Base-by-base conservation (phyloP, 768 basidiomycete species). In the Suillus placidus region DNA sequence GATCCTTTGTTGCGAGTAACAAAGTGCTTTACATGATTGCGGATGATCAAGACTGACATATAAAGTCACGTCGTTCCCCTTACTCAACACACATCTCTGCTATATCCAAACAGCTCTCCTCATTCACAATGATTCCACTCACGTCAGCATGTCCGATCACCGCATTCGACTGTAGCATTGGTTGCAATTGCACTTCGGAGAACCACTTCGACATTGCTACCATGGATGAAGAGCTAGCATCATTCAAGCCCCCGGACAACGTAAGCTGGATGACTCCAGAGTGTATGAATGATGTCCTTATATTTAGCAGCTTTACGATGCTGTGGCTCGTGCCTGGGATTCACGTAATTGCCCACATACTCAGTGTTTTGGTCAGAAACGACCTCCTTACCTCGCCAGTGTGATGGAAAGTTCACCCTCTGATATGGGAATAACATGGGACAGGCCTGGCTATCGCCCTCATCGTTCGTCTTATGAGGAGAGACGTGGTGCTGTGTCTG, bases 321-420 rank as follows among this genome's bases (percentile, higher is more conserved):
- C 77, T 18, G 60, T 78, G 16, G 77, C 75, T 42, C 65, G 60
- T 51, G 68, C 72, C 4, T 70, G 75, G 34, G 77, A 78, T 69
- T 51, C 66, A 40, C 71, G 52, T 38, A 72, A 68, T 62, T 52
- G 64, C 23, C 49, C 68, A 32, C 35, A 63, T 2, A 58, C 57
- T 6, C 63, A 64, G 60, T 55, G 62, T 63, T 47, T 69, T 66
- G 69, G 67, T 66, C 69, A 51, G 3, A 70, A 73, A 49, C 69
- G 68, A 47, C 65, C n/a, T 26, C 70, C 67, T 23, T 66, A 70
- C 0, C 38, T 71, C 12, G 68, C 66, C 34, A 65, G 69, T 35
- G n/a, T 67, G n/a, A 0, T 26, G 4, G 63, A 52, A 1, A 65
- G 72, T 45, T 66, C 76, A 8, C 43, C 71, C 1, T 67, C 72